Base-by-base conservation (phyloP, 1,284 basidiomycete genomes). In the Trametes sp. region DNA sequence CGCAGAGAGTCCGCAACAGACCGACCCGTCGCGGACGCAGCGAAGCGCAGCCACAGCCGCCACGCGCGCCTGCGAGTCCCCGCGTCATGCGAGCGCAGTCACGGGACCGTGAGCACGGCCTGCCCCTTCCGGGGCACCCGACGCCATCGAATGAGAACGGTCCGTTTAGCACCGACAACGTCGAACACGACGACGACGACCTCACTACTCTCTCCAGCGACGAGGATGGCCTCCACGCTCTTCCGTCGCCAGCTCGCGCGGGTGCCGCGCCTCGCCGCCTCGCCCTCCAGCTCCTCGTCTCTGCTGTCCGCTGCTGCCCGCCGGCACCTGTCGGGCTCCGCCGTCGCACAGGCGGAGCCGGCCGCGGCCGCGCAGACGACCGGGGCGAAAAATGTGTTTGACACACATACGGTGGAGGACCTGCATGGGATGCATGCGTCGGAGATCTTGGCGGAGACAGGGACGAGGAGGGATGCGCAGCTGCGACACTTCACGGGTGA, bases 401-500 rank as follows among this genome's bases (percentile, higher is more conserved):
- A 88, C 55, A 85, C 85, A 57, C 89, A 91, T 73, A 87, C 86
- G n/a, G 89, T 90, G 38, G 91, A 93, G 76, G 90, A 92, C 75
- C 76, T 97, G 62, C 94, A 96, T 72, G 86, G 87, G 56, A 83
- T 93, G 80, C 80, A 84, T 69, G 90, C 93, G 2, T 77, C 87
- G 44, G 89, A 96, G 69, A 91, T 97, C 71, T 78, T 98, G 62
- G 81, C 84, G 57, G 93, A 95, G 77, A 85, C 86, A 2, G 90
- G 88, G 13, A 84, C 87, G 26, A 82, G 87, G 62, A 87, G 86
- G 62, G 93, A 95, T 69, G 81, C 92, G n/a, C 89, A 88, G 76
- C 88, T 98, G 85, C 86, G 94, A 74, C 94, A 96, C 79, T 96
- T 96, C 74, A 96, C 94, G 59, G 93, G 93, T 94, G 72, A 70